phyloP scores from a whole-genome alignment of 345 rosid species.

The Erodium maritimum region DNA sequence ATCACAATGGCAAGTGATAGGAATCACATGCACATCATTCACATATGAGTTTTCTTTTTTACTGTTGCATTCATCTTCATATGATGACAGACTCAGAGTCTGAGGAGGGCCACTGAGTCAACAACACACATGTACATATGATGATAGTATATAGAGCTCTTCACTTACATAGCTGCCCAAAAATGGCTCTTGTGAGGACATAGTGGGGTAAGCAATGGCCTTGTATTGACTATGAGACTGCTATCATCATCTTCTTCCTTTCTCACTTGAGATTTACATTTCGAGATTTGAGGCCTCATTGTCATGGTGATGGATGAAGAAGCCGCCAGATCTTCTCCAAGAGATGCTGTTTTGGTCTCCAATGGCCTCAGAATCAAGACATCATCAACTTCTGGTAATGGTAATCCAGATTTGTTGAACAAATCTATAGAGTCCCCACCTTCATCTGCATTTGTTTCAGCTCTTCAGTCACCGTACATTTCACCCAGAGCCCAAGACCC shows the following conservation, averaged over 20 bases:
- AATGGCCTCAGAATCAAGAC: slow-evolving; percentile 52
- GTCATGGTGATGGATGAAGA: slow-evolving; percentile 23
- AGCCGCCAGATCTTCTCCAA: slow-evolving; percentile 7
- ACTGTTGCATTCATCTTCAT: too few species aligned
- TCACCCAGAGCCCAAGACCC: slow-evolving; percentile 64
- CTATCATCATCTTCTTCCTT: too few species aligned
- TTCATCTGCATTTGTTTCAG: slow-evolving; percentile 89
- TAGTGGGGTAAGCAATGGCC: background rate
- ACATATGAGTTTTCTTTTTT: too few species aligned
- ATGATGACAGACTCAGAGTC: too few species aligned
- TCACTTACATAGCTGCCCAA: too few species aligned
- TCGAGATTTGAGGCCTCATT: too few species aligned
- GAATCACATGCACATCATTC: slow-evolving; percentile 70
- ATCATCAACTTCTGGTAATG: slow-evolving; percentile 28
- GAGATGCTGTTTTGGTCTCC: too few species aligned
- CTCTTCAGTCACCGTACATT: slow-evolving; percentile 86
- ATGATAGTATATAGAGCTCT: too few species aligned
- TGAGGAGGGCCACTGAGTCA: slow-evolving; percentile 16
- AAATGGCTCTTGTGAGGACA: background rate
- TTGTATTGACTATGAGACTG: too few species aligned
- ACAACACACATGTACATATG: slow-evolving; percentile 51
- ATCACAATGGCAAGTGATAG: too few species aligned
- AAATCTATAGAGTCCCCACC: slow-evolving; percentile 71
- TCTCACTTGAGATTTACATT: too few species aligned
- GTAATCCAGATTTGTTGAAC: slow-evolving; percentile 13